These are phyloP conservation scores for Pichia cabralensis DNA, from an alignment of 805 yeast genomes.

Conservation along the genomic window DNA sequence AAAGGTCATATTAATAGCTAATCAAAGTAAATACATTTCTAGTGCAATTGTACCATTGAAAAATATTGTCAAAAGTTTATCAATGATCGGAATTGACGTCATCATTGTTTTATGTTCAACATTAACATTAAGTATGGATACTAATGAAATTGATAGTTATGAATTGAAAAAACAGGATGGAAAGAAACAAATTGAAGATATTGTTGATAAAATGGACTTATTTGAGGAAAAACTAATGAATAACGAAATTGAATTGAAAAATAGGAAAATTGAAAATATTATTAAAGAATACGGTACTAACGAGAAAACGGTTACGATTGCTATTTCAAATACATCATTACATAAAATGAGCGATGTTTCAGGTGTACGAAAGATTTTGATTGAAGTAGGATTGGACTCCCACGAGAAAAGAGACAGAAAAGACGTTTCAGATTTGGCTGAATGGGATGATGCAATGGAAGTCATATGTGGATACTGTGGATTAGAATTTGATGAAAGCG, in stretches of 20 bases:
- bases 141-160: constrained; percentile 10
- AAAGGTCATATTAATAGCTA: constrained; percentile 20
- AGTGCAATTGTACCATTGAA: constrained; percentile 18
- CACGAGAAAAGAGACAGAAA: constrained; percentile 7
- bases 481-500: constrained; percentile 27
- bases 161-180: constrained; percentile 8
- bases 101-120: constrained; percentile 17
- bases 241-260: too few species aligned
- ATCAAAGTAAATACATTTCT: constrained; percentile 16
- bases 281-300: too few species aligned
- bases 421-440: constrained; percentile 17
- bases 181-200: background rate
- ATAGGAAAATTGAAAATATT: too few species aligned
- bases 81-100: constrained; percentile 22
- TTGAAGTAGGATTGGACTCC: constrained; percentile 20
- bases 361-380: constrained; percentile 14
- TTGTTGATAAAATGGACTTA: background rate
- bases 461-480: constrained; percentile 23
- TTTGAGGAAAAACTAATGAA: background rate
- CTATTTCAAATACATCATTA: constrained; percentile 19
- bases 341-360: constrained; percentile 11
- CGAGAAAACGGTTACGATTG: constrained; percentile 14
- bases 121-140: constrained; percentile 6
- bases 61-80: constrained; percentile 22
- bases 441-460: constrained; percentile 30